Evolutionary conservation across 257 asterid genomes (phyloP).

Genomic region (Voacanga thouarsii): DNA sequence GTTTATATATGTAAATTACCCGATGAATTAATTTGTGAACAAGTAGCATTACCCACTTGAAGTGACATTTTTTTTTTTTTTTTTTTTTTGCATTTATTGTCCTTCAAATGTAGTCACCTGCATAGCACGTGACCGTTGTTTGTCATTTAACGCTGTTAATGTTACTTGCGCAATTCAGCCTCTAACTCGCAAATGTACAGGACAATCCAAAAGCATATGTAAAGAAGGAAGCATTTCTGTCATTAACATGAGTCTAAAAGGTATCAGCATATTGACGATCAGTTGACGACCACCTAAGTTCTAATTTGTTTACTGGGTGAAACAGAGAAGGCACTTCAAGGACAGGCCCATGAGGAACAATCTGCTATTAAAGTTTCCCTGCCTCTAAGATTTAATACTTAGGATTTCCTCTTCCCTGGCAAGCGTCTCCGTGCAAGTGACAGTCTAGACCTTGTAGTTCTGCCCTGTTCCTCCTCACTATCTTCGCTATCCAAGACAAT

Average conservation of each 20-base stretch:
- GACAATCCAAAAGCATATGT: not conserved
- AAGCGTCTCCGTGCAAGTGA: conserved; percentile 44
- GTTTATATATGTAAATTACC: too few relatives aligned
- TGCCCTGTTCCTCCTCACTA: conserved; percentile 52
- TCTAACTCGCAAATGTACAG: not conserved
- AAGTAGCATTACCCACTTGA: too few relatives aligned
- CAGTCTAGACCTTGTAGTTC: conserved; percentile 50
- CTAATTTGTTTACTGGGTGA: too few relatives aligned
- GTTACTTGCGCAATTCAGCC: too few relatives aligned
- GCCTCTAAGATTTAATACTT: not conserved
- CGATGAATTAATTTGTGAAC: too few relatives aligned
- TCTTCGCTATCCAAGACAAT: conserved; percentile 83
- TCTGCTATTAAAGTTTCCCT: not conserved
- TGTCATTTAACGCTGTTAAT: too few relatives aligned
- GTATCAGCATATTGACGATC: not conserved
- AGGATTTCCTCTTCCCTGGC: conserved; percentile 45
- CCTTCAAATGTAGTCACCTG: too few relatives aligned
- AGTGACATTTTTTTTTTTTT: too few relatives aligned
- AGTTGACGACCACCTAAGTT: too few relatives aligned
- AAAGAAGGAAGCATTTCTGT: not conserved
- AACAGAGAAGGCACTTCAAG: too few relatives aligned
- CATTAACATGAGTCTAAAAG: not conserved
- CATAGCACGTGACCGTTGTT: too few relatives aligned
- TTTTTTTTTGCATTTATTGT: too few relatives aligned
- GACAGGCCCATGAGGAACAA: not conserved